A percentile compares a stretch with the other conserved stretches of the same genome.
Evolutionary conservation across 352 stramenopile species (phyloP).

Genomic region (Halophytophthora batemanensis): DNA sequence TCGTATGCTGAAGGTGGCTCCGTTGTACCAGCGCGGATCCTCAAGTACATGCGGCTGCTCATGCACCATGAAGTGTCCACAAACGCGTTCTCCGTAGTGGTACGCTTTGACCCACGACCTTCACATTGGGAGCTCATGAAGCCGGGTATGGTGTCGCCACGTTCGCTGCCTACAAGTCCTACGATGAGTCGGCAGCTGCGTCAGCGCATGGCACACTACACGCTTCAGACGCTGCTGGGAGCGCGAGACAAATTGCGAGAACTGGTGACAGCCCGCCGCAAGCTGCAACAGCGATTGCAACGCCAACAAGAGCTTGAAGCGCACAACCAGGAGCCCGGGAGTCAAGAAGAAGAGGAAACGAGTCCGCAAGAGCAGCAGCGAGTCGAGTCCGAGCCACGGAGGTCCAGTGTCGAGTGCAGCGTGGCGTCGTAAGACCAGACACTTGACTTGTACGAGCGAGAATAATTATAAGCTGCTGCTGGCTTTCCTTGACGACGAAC

Average conservation of each 20-base stretch:
- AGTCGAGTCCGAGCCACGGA: no score
- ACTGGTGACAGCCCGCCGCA: conserved; percentile 39
- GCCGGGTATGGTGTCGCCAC: conserved; percentile 77
- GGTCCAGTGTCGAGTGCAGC: no score
- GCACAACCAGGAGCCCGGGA: background rate
- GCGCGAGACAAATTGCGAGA: conserved; percentile 57
- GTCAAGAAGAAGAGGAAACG: background rate
- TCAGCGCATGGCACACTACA: conserved; percentile 79
- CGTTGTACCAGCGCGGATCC: conserved; percentile 68
- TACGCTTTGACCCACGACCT: conserved; percentile 63
- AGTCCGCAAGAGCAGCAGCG: background rate
- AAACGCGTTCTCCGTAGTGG: conserved; percentile 82
- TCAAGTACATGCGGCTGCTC: conserved; percentile 85
- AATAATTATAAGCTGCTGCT: no score
- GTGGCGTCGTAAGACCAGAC: no score
- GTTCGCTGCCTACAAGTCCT: conserved; percentile 67
- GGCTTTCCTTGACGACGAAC: no score
- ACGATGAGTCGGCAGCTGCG: conserved; percentile 66
- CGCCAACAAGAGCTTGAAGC: conserved; percentile 8
- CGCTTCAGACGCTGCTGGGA: conserved; percentile 58
- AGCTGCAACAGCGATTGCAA: conserved; percentile 19
- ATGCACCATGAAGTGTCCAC: conserved; percentile 85
- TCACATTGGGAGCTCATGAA: conserved; percentile 77
- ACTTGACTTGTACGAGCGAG: no score
- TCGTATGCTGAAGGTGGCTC: conserved; percentile 75